Base-by-base conservation (phyloP, 108 stramenopile genomes). In the Asterionellopsis glacialis region DNA sequence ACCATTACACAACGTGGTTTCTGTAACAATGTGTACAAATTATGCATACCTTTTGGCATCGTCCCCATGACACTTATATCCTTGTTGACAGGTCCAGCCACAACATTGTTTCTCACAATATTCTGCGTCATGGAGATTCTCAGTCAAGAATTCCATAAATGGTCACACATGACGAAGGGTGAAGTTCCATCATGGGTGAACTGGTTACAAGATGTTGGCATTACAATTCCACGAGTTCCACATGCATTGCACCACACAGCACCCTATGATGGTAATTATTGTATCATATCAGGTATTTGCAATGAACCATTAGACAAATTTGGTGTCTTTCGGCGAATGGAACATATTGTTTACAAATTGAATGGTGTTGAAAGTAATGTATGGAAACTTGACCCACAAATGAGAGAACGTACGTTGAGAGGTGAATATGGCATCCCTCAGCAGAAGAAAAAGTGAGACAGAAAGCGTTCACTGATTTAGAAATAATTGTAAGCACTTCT, bases 1-100 rank as follows among this genome's bases (percentile, higher is more conserved):
- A 96, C 96, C 0, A 96, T 96, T 50, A 92, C 92, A 6, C 72
- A 95, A 70, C 76, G 96, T 15, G 90, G 83, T 11, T 96, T 96
- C 63, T 77, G 74, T 44, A 96, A 96, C 68, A 96, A 96, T 68
- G 94, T 96, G 45, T 88, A 90, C 80, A 95, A 96, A 64, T 72
- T 95, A 0, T 90, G 88, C 45, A 76, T 87, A 19, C 88, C 88
- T 11, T 88, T 90, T 64, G 86, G 88, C 26, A 56, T 85, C 47
- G 76, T 72, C 10, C 83, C 82, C 4, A 70, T 89, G 69, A 65
- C 64, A n/a, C 18, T 63, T 9, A 80, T 88, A 15, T 57, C 42
- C 39, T 45, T 28, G 23, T 11, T 82, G 14, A 72, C 75, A 70
- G 79, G 78, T 19, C 64, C 80, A 27, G 52, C 63, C 23, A 73